Base-by-base conservation (phyloP, 2,329 filamentous ascomycete genomes). In the Tolypocladium tropicale region DNA sequence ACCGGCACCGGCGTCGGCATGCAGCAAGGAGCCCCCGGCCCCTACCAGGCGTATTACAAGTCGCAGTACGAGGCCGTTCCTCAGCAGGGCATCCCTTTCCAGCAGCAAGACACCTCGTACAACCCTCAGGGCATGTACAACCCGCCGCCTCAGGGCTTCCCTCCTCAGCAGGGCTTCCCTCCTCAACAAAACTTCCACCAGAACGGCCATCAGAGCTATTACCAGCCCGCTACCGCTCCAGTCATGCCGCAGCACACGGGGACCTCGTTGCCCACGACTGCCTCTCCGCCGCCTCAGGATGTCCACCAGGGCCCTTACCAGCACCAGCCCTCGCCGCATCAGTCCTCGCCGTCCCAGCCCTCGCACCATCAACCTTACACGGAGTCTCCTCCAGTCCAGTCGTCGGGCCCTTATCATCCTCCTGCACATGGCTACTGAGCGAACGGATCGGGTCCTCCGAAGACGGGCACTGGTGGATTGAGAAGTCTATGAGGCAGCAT, bases 41-140 rank as follows among this genome's bases (percentile, higher is more conserved):
- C 54, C 21, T 56, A 52, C 53, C 54, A 46, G 52, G 34, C 55
- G 51, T 46, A 53, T 32, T 14, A 43, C 12, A 37, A 55, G 23
- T 36, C 55, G 41, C 43, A 37, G 39, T 59, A 61, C 36, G 33
- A 56, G 28, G 49, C 61, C 43, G 59, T 60, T 18, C 56, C 60
- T 2, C 59, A 60, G 57, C 54, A 57, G 33, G 56, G 55, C 37
- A 41, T 61, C 2, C 49, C 56, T 5, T 52, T 56, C n/a, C 46
- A 41, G 43, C 63, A 64, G 54, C 61, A 60, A 30, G 55, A 61
- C 18, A 60, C 59, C 49, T 52, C 58, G 39, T 58, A 61, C 55
- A 53, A 58, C 52, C 60, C 60, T 11, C 54, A 60, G 39, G 23
- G 32, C 16, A 48, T 55, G 46, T 57, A 61, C 55, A 54, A 57